Percentiles rank a stretch among this genome's conserved stretches.
These are phyloP conservation scores for Rhynchosporium agropyri DNA, from an alignment of 2,329 filamentous ascomycete genomes.

Conservation along the genomic window DNA sequence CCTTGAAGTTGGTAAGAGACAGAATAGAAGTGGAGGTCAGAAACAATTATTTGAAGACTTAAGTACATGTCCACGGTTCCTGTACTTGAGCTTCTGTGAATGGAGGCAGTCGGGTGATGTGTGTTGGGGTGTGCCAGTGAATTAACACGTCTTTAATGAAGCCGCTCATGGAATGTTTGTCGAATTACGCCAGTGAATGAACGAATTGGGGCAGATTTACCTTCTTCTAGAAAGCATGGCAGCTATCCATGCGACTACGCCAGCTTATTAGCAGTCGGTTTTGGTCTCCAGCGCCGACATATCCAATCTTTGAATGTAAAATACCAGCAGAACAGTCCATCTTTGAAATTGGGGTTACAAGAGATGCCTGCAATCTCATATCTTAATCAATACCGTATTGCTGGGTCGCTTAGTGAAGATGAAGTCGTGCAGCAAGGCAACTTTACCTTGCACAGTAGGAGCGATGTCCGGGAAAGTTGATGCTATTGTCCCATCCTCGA, in stretches of 20 bases:
- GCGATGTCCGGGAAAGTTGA: neutral
- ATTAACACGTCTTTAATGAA: neutral
- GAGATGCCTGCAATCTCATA: neutral
- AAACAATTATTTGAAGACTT: neutral
- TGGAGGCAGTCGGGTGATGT: neutral
- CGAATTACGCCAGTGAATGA: neutral
- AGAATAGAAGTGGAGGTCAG: neutral
- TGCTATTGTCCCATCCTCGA: neutral
- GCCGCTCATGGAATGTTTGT: too few species aligned
- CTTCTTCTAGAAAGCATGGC: neutral
- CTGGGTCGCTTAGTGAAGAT: neutral
- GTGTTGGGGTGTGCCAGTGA: constrained; percentile 1
- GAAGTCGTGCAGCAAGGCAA: neutral
- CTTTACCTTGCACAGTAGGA: neutral
- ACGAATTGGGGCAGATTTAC: neutral
- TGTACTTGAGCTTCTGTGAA: neutral
- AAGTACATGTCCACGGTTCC: neutral
- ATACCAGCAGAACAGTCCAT: neutral
- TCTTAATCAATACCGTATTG: constrained; percentile 1
- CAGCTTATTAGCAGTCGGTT: neutral
- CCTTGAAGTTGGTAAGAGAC: neutral
- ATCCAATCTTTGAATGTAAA: neutral
- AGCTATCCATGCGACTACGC: neutral
- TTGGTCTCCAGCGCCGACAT: too few species aligned
- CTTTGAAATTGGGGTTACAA: neutral